Percentiles rank a stretch among this genome's conserved stretches.
phyloP scores from a whole-genome alignment of 2,329 filamentous ascomycete genomes.

The Plectosphaerella sp. region DNA sequence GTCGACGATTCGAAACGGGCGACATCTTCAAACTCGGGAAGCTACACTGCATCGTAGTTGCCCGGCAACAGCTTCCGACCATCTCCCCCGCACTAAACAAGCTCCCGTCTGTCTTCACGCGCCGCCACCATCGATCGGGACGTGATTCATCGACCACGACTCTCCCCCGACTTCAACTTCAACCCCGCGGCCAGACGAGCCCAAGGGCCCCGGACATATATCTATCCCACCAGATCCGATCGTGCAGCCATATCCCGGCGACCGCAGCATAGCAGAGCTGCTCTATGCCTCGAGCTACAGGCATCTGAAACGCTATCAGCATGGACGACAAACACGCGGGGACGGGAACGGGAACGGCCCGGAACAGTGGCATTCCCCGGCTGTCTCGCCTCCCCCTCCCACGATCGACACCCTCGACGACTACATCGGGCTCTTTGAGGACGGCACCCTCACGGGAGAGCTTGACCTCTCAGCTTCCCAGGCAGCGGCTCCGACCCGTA shows the following conservation, averaged over 20 bases:
- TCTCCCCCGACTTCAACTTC: too few relatives aligned
- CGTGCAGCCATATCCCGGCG: too few relatives aligned
- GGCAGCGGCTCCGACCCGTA: conserved; percentile 33
- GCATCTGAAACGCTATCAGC: background rate
- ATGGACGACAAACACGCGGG: conserved; percentile 12
- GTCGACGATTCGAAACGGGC: too few relatives aligned
- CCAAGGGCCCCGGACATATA: too few relatives aligned
- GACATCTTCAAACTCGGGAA: too few relatives aligned
- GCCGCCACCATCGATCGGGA: too few relatives aligned
- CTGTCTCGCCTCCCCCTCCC: conserved; percentile 32
- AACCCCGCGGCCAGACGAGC: too few relatives aligned
- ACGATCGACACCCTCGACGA: conserved; percentile 20
- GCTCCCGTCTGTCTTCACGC: background rate
- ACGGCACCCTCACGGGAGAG: conserved; percentile 23
- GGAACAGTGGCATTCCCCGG: conserved; percentile 27
- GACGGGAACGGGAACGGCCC: conserved; percentile 3
- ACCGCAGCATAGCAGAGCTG: too few relatives aligned
- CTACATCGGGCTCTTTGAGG: conserved; percentile 15
- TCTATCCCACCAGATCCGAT: too few relatives aligned
- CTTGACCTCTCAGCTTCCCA: conserved; percentile 11
- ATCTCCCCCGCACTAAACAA: background rate
- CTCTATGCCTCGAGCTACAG: too few relatives aligned
- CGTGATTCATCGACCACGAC: too few relatives aligned
- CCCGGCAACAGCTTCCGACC: background rate
- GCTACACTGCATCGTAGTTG: background rate